Percentiles rank a stretch among this genome's conserved stretches.
Evolutionary conservation across 1,284 basidiomycete genomes (phyloP).

Genomic region (Ceratobasidium theobromae): DNA sequence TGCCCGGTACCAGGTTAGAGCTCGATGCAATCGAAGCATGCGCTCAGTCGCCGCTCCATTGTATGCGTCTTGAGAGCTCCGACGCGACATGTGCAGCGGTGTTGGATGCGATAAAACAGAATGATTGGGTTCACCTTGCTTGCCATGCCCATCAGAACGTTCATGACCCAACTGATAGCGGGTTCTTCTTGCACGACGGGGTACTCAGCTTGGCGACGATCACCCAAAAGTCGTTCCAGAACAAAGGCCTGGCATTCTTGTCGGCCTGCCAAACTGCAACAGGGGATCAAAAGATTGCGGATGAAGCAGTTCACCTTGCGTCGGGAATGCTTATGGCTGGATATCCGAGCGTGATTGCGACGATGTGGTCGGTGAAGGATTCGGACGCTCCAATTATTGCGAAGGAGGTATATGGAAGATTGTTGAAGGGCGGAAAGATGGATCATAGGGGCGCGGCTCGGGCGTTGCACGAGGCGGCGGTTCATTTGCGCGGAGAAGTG

Average conservation of each 20-base stretch:
- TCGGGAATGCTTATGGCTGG: slow-evolving; percentile 32
- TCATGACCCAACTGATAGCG: too few species aligned
- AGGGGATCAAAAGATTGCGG: slow-evolving; percentile 29
- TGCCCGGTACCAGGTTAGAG: background rate
- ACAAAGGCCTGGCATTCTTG: background rate
- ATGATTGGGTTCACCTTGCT: too few species aligned
- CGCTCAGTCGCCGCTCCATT: background rate
- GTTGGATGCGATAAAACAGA: too few species aligned
- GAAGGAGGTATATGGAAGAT: background rate
- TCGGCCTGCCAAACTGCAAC: slow-evolving; percentile 10
- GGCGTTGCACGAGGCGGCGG: background rate
- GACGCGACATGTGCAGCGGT: background rate
- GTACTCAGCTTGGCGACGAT: background rate
- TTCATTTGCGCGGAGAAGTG: background rate
- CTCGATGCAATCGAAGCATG: background rate
- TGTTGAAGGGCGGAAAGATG: background rate
- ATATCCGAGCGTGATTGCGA: slow-evolving; percentile 3
- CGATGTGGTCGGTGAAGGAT: slow-evolving; percentile 3
- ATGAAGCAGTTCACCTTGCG: slow-evolving; percentile 33
- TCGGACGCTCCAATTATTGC: background rate
- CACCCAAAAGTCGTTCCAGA: background rate
- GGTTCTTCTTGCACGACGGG: background rate
- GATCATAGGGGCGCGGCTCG: background rate
- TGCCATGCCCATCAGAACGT: too few species aligned
- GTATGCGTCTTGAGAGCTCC: background rate